phyloP scores from a whole-genome alignment of 805 yeast species.

The Clavispora phyllophila region DNA sequence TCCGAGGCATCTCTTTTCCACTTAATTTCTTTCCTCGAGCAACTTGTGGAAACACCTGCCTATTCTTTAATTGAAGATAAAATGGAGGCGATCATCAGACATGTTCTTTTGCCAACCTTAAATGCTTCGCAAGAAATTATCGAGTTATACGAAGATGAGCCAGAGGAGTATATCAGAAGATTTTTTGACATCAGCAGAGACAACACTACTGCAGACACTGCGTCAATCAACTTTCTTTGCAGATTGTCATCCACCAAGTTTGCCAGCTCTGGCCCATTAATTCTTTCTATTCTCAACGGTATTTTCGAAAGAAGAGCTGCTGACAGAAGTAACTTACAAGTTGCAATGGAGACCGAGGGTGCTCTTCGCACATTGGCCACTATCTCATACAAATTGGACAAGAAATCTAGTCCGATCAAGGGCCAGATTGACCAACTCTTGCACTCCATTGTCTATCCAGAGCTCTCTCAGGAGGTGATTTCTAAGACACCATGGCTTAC shows the following conservation, averaged over 20 bases:
- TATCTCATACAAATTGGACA: constrained; percentile 33
- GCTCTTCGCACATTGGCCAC: constrained; percentile 40
- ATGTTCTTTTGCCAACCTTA: constrained; percentile 38
- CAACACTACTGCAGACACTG: constrained; percentile 44
- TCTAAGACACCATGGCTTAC: constrained; percentile 36
- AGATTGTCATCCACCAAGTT: constrained; percentile 33
- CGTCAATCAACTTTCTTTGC: constrained; percentile 44
- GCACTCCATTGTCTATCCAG: constrained; percentile 37
- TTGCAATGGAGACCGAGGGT: constrained; percentile 38
- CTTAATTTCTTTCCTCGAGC: constrained; percentile 40
- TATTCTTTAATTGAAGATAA: constrained; percentile 33
- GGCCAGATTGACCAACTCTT: constrained; percentile 37
- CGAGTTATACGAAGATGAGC: constrained; percentile 42
- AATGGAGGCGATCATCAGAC: constrained; percentile 36
- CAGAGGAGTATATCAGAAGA: constrained; percentile 41
- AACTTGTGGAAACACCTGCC: constrained; percentile 35
- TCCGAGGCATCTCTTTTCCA: constrained; percentile 38
- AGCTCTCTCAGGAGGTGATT: constrained; percentile 27
- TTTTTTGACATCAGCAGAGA: constrained; percentile 45
- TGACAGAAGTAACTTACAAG: constrained; percentile 20
- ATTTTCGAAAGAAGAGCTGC: constrained; percentile 30
- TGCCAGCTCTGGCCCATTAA: constrained; percentile 31
- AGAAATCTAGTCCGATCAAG: constrained; percentile 30
- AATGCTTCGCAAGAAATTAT: constrained; percentile 33
- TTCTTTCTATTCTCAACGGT: constrained; percentile 30